A percentile compares a stretch with the other conserved stretches of the same genome.
phyloP scores from a whole-genome alignment of 2,329 filamentous ascomycete species.

The Geosmithia flava region DNA sequence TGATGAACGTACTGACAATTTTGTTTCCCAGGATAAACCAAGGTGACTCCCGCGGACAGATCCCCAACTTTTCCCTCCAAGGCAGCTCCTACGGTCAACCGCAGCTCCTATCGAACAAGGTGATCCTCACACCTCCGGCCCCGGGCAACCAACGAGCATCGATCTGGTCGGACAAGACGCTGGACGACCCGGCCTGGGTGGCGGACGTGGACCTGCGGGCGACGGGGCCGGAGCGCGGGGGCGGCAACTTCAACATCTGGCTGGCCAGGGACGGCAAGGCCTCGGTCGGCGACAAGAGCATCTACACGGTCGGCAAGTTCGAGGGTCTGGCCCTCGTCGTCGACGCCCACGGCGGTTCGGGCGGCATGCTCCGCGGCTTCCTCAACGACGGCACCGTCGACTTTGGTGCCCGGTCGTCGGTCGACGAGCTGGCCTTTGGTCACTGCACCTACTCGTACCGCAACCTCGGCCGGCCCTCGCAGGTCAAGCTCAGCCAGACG shows the following conservation, averaged over 20 bases:
- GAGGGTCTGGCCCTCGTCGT: slow-evolving; percentile 84
- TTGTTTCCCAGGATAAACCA: slow-evolving; percentile 46
- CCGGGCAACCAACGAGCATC: slow-evolving; percentile 78
- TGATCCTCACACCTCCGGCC: slow-evolving; percentile 81
- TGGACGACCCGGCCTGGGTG: slow-evolving; percentile 60
- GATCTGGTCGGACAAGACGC: slow-evolving; percentile 59
- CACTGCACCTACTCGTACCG: slow-evolving; percentile 87
- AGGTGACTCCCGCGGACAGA: slow-evolving; percentile 30
- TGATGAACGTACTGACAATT: not conserved
- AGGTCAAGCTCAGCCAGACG: slow-evolving; percentile 60
- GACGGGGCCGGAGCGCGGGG: slow-evolving; percentile 71
- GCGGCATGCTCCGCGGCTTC: slow-evolving; percentile 80
- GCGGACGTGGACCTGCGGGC: slow-evolving; percentile 80
- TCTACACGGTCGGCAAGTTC: slow-evolving; percentile 76
- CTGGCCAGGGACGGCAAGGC: slow-evolving; percentile 59
- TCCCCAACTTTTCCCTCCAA: slow-evolving; percentile 42
- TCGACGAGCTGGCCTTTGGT: slow-evolving; percentile 82
- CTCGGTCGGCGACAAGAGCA: slow-evolving; percentile 57
- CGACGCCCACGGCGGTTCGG: slow-evolving; percentile 66
- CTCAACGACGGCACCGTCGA: slow-evolving; percentile 81
- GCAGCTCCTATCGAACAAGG: slow-evolving; percentile 70
- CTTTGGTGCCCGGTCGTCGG: slow-evolving; percentile 61
- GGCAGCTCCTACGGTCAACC: slow-evolving; percentile 35
- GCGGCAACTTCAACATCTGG: slow-evolving; percentile 91
- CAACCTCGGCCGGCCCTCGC: slow-evolving; percentile 76